Percentiles rank a stretch among this genome's conserved stretches.
phyloP scores from a whole-genome alignment of 192 early-diverging fungal genomes.

The Chytriomyces sp. region DNA sequence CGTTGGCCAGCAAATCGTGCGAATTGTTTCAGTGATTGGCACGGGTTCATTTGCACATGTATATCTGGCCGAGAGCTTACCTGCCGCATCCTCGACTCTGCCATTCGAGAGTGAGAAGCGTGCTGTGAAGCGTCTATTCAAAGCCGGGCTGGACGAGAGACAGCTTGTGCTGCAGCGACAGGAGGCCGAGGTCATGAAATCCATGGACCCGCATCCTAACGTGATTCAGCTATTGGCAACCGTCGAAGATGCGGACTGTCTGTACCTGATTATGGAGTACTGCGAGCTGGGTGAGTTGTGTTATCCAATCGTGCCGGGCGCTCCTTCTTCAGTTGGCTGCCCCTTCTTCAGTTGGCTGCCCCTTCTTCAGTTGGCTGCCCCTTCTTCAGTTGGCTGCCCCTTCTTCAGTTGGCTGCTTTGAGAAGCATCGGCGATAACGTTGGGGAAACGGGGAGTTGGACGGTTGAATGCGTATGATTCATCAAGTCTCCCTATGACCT shows the following conservation, averaged over 20 bases:
- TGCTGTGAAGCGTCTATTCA: constrained; percentile 45
- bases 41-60: constrained; percentile 58
- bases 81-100: not conserved
- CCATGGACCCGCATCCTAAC: constrained; percentile 33
- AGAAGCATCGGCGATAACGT: too few relatives aligned
- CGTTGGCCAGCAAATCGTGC: constrained; percentile 24
- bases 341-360: too few relatives aligned
- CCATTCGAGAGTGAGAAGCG: constrained; percentile 18
- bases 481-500: not conserved
- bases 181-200: constrained; percentile 41
- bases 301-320: too few relatives aligned
- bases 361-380: too few relatives aligned
- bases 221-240: constrained; percentile 38
- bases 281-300: constrained; percentile 36
- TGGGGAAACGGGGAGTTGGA: too few relatives aligned
- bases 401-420: too few relatives aligned
- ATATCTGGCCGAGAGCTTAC: constrained; percentile 43
- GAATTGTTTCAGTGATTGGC: constrained; percentile 45
- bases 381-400: too few relatives aligned
- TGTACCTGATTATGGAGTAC: constrained; percentile 47
- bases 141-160: constrained; percentile 37
- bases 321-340: too few relatives aligned
- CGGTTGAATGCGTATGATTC: too few relatives aligned
- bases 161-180: constrained; percentile 44
- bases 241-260: constrained; percentile 39